Percentiles rank a stretch among this genome's conserved stretches.
These are phyloP conservation scores for Pinus taeda DNA, from an alignment of 75 land plant species.

Conservation along the genomic window DNA sequence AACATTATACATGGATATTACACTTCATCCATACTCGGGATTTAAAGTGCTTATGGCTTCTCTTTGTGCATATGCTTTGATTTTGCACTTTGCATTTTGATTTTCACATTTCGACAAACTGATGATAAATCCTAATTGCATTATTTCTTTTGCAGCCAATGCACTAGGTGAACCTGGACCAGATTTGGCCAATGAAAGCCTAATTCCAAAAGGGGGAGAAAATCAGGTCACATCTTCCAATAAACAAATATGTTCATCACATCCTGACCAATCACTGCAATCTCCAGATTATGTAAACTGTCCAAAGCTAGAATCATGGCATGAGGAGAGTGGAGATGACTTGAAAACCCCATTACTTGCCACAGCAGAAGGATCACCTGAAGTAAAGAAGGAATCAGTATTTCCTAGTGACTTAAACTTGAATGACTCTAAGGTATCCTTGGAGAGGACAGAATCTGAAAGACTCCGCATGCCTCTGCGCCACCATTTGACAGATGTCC, in stretches of 20 bases:
- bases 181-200: neutral
- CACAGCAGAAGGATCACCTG: conserved; percentile 5
- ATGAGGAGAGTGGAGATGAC: conserved; percentile 5
- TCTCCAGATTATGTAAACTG: conserved; percentile 3
- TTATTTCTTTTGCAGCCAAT: neutral
- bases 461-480: neutral
- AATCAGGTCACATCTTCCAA: neutral
- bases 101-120: no score
- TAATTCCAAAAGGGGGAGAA: neutral
- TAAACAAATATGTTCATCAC: neutral
- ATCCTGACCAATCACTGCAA: neutral
- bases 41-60: no score
- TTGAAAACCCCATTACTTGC: conserved; percentile 5
- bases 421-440: neutral
- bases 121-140: neutral
- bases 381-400: conserved; percentile 1
- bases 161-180: neutral
- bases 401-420: neutral
- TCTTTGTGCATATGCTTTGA: no score
- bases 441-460: conserved; percentile 5
- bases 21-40: no score
- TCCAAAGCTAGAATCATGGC: conserved; percentile 10
- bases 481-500: conserved; percentile 3
- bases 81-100: no score
- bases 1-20: no score